Percentiles rank a stretch among this genome's conserved stretches.
These are phyloP conservation scores for Acephala macrosclerotiorum DNA, from an alignment of 2,329 filamentous ascomycete genomes.

Conservation along the genomic window DNA sequence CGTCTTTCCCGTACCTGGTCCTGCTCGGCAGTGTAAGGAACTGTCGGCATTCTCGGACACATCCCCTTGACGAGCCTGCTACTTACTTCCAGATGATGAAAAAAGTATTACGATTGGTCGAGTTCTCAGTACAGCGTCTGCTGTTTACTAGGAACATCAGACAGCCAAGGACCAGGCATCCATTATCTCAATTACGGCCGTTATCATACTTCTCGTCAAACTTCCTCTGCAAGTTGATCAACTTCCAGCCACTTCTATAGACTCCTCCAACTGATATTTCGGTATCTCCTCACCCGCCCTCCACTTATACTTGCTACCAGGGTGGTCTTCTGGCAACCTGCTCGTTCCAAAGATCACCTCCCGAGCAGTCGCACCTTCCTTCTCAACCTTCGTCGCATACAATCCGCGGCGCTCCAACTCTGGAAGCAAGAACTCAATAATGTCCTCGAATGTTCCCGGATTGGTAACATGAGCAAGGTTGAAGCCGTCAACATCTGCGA, in stretches of 20 bases:
- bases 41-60: too few species aligned
- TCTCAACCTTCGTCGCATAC: constrained; percentile 57
- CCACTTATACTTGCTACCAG: constrained; percentile 28
- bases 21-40: too few species aligned
- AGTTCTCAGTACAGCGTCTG: too few species aligned
- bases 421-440: constrained; percentile 69
- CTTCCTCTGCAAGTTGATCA: background rate
- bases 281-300: constrained; percentile 1
- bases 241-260: background rate
- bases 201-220: background rate
- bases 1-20: too few species aligned
- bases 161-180: background rate
- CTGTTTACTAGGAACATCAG: background rate
- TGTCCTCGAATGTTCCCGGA: constrained; percentile 71
- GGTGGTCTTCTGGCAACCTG: constrained; percentile 28
- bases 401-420: constrained; percentile 65
- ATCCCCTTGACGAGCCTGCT: too few species aligned
- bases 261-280: background rate
- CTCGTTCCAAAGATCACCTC: constrained; percentile 28
- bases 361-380: constrained; percentile 27
- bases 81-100: too few species aligned
- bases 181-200: background rate
- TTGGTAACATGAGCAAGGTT: constrained; percentile 55
- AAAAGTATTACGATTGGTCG: too few species aligned
- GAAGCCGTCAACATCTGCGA: constrained; percentile 27